phyloP scores from a whole-genome alignment of 129 eudicot genomes.

The Chrysanthemum seticuspe region DNA sequence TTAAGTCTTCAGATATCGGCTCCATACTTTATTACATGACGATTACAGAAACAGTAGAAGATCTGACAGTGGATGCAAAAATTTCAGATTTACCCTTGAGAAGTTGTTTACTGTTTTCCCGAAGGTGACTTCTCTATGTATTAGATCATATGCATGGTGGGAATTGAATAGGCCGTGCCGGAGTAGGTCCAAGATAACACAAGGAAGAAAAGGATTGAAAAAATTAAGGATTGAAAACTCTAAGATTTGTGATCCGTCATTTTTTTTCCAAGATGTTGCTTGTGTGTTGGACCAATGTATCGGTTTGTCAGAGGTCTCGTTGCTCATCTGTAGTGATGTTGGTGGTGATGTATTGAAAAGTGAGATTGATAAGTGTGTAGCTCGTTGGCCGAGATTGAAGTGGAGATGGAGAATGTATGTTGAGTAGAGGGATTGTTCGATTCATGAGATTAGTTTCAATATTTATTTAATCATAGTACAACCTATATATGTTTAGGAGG shows the following conservation, averaged over 20 bases:
- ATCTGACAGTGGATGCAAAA: not conserved
- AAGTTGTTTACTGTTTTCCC: slow-evolving; percentile 8
- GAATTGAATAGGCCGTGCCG: not conserved
- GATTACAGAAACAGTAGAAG: not conserved
- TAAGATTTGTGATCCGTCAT: slow-evolving; percentile 42
- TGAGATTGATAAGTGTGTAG: slow-evolving; percentile 45
- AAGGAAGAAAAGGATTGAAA: slow-evolving; percentile 38
- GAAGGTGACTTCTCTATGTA: slow-evolving; percentile 2
- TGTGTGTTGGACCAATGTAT: slow-evolving; percentile 42
- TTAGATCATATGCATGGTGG: not conserved
- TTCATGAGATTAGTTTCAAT: too few species aligned
- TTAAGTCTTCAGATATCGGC: not conserved
- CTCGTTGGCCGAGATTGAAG: slow-evolving; percentile 39
- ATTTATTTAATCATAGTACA: too few species aligned
- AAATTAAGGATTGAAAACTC: slow-evolving; percentile 14
- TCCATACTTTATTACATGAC: not conserved
- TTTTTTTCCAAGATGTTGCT: slow-evolving; percentile 39
- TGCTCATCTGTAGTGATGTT: slow-evolving; percentile 53
- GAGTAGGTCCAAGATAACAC: slow-evolving; percentile 15
- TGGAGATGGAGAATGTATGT: slow-evolving; percentile 77
- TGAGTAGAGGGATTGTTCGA: slow-evolving; percentile 29
- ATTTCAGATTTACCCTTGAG: slow-evolving; percentile 8
- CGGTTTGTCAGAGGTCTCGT: slow-evolving; percentile 36
- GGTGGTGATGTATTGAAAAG: slow-evolving; percentile 38
- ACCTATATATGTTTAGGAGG: too few species aligned